Evolutionary conservation across 2,329 filamentous ascomycete species (phyloP).

Genomic region (Lasiodiplodia sp.): DNA sequence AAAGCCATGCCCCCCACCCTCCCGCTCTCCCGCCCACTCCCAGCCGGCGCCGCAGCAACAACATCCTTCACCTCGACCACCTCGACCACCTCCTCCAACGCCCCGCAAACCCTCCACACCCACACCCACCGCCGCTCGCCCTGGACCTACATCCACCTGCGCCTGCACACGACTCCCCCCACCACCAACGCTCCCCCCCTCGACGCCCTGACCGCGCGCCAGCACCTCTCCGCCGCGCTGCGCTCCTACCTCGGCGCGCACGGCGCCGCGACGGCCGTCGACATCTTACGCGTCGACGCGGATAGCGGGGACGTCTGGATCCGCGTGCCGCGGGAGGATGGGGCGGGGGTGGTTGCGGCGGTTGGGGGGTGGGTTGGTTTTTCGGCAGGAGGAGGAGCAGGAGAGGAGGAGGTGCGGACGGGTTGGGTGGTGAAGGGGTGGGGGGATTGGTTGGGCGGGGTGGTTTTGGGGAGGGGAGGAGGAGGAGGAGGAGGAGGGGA

Average conservation of each 20-base stretch:
- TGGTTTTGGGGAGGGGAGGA: slow-evolving; percentile 1
- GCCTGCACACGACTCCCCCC: not conserved
- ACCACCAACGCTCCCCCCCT: slow-evolving; percentile 39
- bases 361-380: slow-evolving; percentile 5
- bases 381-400: not conserved
- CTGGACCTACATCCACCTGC: slow-evolving; percentile 29
- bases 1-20: slow-evolving; percentile 18
- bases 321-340: slow-evolving; percentile 15
- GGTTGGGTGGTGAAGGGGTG: slow-evolving; percentile 25
- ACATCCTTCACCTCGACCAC: slow-evolving; percentile 22
- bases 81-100: not conserved
- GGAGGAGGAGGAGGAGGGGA: not conserved
- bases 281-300: slow-evolving; percentile 72
- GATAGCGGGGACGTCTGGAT: slow-evolving; percentile 30
- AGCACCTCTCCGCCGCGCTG: slow-evolving; percentile 68
- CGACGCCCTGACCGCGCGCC: slow-evolving; percentile 68
- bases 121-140: slow-evolving; percentile 13
- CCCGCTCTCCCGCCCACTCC: slow-evolving; percentile 12
- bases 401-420: not conserved
- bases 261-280: slow-evolving; percentile 70
- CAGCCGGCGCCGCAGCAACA: not conserved
- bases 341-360: slow-evolving; percentile 9
- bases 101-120: not conserved
- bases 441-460: slow-evolving; percentile 22
- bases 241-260: slow-evolving; percentile 73